Percentiles rank a stretch among this genome's conserved stretches.
phyloP scores from a whole-genome alignment of 2,329 filamentous ascomycete genomes.

The Scytalidium lignicola region DNA sequence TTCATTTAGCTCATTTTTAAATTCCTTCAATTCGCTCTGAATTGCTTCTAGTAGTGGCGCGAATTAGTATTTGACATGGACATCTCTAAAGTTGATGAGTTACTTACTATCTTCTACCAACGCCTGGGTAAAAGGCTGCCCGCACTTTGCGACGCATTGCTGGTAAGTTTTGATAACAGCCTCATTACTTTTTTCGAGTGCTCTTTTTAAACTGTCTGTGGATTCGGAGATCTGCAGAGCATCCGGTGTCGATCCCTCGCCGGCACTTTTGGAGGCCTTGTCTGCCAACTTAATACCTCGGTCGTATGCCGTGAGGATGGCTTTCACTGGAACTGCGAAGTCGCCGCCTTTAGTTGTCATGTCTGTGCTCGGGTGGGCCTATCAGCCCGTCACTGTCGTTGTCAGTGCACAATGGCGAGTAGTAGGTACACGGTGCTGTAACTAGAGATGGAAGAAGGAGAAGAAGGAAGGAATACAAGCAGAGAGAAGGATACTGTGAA shows the following conservation, averaged over 20 bases:
- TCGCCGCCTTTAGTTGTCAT: constrained; percentile 15
- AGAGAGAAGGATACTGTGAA: too few relatives aligned
- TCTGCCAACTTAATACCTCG: constrained; percentile 21
- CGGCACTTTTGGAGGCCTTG: constrained; percentile 18
- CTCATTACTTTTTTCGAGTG: constrained; percentile 15
- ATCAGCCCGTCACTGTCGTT: neutral
- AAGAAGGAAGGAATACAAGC: too few relatives aligned
- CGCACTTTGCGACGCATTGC: constrained; percentile 15
- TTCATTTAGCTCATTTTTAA: constrained; percentile 22
- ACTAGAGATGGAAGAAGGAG: too few relatives aligned
- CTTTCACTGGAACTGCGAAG: constrained; percentile 21
- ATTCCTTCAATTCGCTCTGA: constrained; percentile 18
- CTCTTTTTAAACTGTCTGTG: constrained; percentile 16
- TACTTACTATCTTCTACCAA: constrained; percentile 23
- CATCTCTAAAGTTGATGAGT: too few relatives aligned
- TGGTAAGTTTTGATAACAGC: constrained; percentile 21
- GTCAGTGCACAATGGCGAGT: neutral
- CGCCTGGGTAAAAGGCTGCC: constrained; percentile 17
- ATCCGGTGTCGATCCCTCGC: constrained; percentile 12
- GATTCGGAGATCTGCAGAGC: constrained; percentile 22
- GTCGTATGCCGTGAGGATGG: constrained; percentile 23
- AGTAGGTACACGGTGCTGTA: too few relatives aligned
- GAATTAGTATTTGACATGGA: too few relatives aligned
- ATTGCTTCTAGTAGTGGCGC: constrained; percentile 21
- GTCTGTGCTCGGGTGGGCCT: neutral